Evolutionary conservation across 2,329 filamentous ascomycete genomes (phyloP), one percentile per base, ranked within the genome.

Genomic region (Fusarium pininemorale): DNA sequence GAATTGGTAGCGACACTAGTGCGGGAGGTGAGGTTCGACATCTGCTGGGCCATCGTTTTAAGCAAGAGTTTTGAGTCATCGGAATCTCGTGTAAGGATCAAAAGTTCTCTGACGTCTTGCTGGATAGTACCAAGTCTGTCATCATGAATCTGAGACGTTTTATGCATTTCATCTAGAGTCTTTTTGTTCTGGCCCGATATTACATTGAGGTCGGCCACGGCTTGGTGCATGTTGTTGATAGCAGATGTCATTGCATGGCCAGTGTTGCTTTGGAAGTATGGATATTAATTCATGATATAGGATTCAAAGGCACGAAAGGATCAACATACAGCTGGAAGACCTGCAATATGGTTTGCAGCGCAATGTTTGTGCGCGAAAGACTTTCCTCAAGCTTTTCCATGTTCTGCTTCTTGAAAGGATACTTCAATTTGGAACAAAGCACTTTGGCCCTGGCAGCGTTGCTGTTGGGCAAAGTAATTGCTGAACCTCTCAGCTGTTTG

Each of bases 1-100:
- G 6, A 12, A 5, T 5, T 38, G 0, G 18, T 0, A 3, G 2
- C 11, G 0, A 20, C 1, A 26, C 4, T 2, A 2, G 0, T 15
- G 3, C 6, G 4, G 6, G 32, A 26, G n/a, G 22, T 15, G 16
- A 8, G 12, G 9, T 6, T 18, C 0, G 16, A 26, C 0, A 37
- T 1, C 1, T 8, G 18, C n/a, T 37, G 32, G 32, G 32, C n/a
- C n/a, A 26, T 20, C 3, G 11, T 0, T 9, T 0, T 32, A n/a
- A 53, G 7, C 4, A 53, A 4, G 6, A 24, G 8, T 3, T 15
- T 53, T 5, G 16, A 4, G 0, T 24, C 18, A 0, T 20, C 9
- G 0, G 48, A 37, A 0, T 6, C 13, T 16, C 18, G 50, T 12
- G 18, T 16, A 12, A 54, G 50, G 4, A 37, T 3, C 13, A 54